Evolutionary conservation across 2,329 filamentous ascomycete species (phyloP), one percentile per base, ranked within the genome.

Genomic region (Pestalotiopsis sp.): DNA sequence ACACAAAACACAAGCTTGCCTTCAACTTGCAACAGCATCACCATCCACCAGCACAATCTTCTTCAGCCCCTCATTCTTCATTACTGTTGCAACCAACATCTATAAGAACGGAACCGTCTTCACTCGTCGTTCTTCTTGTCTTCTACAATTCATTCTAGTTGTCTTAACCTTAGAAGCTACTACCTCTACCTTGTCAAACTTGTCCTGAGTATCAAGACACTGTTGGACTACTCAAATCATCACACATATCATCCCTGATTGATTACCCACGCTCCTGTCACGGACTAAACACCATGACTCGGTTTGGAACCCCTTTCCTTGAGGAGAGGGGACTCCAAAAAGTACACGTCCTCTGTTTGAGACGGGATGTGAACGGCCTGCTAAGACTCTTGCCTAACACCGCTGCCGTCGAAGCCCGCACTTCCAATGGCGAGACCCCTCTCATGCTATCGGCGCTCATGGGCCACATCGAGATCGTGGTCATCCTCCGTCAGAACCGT

Each of bases 371-470:
- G 3, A 13, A 66, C 7, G 56, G 24, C 4, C 30, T 66, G 3
- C 6, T 39, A 7, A 35, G 14, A 11, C n/a, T 66, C 7, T 30
- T 60, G 9, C 65, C 24, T 14, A 13, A 66, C 39, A 1, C 44
- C 7, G 14, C n/a, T 7, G 30, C 35, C 4, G 17, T 66, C 11
- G 56, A 26, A 24, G 17, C 56, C 10, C 48, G 20, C 20, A 66
- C 64, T 5, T 10, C n/a, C 6, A 26, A 52, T 30, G 24, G 57
- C 9, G 58, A 62, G 30, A 66, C 65, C 6, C 65, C 65, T 5
- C 30, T 66, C 7, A 61, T 61, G 38, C 40, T 66, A 3, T 35
- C 65, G 4, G 30, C 56, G 13, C 40, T 66, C 14, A 55, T 66
- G 56, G 65, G 65, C 7, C 65, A 66, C 20, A 22, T 40, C 9